phyloP scores from a whole-genome alignment of 2,329 filamentous ascomycete genomes.

The Botrytis fragariae region DNA sequence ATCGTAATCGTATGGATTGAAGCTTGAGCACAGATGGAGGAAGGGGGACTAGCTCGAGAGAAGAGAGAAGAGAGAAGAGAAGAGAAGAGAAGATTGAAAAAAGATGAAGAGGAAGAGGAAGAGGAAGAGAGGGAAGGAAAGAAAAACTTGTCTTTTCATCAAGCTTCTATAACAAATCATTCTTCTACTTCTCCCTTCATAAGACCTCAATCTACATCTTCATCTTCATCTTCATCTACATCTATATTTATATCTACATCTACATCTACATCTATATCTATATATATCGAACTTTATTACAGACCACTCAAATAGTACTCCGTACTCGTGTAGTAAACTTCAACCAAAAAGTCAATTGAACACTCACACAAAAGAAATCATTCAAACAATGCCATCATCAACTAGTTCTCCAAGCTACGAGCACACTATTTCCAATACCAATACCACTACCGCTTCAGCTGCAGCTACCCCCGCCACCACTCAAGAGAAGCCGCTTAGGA shows the following conservation, averaged over 20 bases:
- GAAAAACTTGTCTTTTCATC: not conserved
- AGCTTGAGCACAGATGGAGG: conserved; percentile 1
- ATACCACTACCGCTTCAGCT: not conserved
- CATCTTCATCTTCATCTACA: not conserved
- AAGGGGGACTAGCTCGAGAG: not conserved
- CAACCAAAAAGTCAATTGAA: not conserved
- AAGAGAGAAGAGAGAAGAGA: not conserved
- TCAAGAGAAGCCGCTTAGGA: conserved; percentile 41
- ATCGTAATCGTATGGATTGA: conserved; percentile 4
- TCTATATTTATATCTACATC: too few relatives aligned
- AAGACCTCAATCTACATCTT: not conserved
- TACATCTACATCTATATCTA: not conserved
- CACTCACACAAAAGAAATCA: not conserved
- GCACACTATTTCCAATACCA: not conserved
- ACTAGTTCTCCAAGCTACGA: not conserved
- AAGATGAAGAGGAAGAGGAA: not conserved
- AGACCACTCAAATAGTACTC: not conserved
- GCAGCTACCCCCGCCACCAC: conserved; percentile 28
- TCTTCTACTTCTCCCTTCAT: not conserved
- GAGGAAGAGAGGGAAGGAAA: not conserved
- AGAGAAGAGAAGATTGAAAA: not conserved
- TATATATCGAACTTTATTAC: not conserved
- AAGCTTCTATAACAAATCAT: not conserved
- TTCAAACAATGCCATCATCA: conserved; percentile 2
- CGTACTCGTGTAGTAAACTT: not conserved